Conservation (phyloP, 768 basidiomycete genomes). For the Hygrocybe punicea region DNA sequence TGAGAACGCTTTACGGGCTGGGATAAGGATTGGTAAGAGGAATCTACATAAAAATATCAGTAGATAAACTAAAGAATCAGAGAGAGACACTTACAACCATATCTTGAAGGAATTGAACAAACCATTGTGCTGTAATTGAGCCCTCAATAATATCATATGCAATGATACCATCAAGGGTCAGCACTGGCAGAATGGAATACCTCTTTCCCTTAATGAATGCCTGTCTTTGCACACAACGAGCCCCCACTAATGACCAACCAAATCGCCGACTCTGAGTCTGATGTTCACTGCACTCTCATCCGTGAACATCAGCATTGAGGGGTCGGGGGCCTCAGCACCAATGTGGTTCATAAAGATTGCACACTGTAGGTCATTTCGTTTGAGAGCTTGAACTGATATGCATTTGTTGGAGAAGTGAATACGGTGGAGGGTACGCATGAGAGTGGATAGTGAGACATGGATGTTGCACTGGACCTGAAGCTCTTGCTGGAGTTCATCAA, state of each 20-base stretch:
- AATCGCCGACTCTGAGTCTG: constrained; percentile 14
- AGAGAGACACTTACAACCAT: constrained; percentile 21
- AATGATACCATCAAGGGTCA: constrained; percentile 29
- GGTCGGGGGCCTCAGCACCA: background rate
- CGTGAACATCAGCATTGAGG: constrained; percentile 15
- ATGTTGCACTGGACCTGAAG: background rate
- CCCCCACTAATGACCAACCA: constrained; percentile 17
- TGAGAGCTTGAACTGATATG: background rate
- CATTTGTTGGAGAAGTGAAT: constrained; percentile 1
- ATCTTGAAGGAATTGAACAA: constrained; percentile 30
- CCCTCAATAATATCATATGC: constrained; percentile 35
- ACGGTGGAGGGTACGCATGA: background rate
- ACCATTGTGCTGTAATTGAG: constrained; percentile 31
- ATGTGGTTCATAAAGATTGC: constrained; percentile 4
- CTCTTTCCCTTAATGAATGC: constrained; percentile 24
- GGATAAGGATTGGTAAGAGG: constrained; percentile 29
- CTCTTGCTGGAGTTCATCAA: constrained; percentile 2
- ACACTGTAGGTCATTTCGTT: constrained; percentile 1
- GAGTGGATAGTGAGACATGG: background rate
- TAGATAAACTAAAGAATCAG: constrained; percentile 13
- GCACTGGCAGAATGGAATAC: constrained; percentile 29
- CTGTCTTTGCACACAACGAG: constrained; percentile 18
- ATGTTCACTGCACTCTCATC: constrained; percentile 29
- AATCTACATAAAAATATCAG: constrained; percentile 13
- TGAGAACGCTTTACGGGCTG: constrained; percentile 30